phyloP scores from a whole-genome alignment of 257 asterid species.

The Lavandula angustifolia region DNA sequence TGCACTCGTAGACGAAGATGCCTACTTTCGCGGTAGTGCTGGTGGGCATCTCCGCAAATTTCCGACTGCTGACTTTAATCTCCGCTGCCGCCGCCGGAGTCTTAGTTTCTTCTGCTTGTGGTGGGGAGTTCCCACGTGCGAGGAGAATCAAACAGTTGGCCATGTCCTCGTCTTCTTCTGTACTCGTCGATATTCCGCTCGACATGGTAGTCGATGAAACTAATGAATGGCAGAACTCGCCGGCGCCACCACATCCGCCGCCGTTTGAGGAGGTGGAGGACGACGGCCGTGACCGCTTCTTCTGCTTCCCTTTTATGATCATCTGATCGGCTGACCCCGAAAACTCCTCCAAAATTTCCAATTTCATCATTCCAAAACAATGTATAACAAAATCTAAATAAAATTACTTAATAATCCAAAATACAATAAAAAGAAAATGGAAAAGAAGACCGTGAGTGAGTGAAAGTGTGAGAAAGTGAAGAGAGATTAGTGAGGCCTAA shows the following conservation, averaged over 20 bases:
- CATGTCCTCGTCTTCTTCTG: conserved; percentile 79
- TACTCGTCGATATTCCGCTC: conserved; percentile 46
- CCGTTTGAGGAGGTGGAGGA: conserved; percentile 63
- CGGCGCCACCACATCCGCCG: conserved; percentile 35
- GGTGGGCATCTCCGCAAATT: conserved; percentile 50
- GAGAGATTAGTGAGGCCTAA: conserved; percentile 42
- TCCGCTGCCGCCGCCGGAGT: conserved; percentile 27
- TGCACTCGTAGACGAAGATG: conserved; percentile 68
- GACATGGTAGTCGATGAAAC: conserved; percentile 46
- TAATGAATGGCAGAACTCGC: conserved; percentile 28
- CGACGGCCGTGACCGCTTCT: conserved; percentile 55
- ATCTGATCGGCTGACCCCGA: conserved; percentile 45
- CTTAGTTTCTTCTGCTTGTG: conserved; percentile 17
- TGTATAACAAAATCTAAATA: neutral
- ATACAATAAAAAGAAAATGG: neutral
- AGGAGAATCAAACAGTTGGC: conserved; percentile 84
- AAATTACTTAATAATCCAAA: neutral
- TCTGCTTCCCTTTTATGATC: conserved; percentile 62
- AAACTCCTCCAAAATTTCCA: conserved; percentile 50
- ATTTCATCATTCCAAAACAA: conserved; percentile 28
- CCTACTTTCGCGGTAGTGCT: conserved; percentile 46
- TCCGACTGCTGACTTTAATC: conserved; percentile 42
- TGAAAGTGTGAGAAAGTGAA: conserved; percentile 45
- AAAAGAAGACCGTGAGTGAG: conserved; percentile 30
- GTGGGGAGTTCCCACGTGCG: conserved; percentile 59